Conservation (phyloP, 1,139 yeast species). For the Candida pseudoviswanathii region DNA sequence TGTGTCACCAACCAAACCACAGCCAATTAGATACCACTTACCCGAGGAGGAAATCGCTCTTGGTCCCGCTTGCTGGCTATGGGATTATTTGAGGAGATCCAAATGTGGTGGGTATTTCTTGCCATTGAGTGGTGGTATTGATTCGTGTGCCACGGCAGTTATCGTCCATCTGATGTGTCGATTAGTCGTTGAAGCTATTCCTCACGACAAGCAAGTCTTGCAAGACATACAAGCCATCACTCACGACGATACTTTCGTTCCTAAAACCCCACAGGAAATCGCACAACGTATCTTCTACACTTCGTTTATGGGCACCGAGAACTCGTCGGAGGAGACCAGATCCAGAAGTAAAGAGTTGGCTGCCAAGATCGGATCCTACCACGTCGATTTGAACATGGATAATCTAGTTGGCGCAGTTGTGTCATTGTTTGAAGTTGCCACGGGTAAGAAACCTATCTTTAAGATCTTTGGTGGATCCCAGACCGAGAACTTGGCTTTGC, state of each 20-base stretch:
- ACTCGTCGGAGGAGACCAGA: constrained; percentile 87
- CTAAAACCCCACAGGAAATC: constrained; percentile 73
- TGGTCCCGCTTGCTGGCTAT: constrained; percentile 99
- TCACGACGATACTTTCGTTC: constrained; percentile 58
- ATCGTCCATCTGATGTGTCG: constrained; percentile 95
- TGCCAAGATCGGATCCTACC: constrained; percentile 79
- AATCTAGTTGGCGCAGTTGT: constrained; percentile 73
- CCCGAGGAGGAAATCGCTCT: constrained; percentile 97
- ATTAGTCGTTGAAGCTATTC: constrained; percentile 67
- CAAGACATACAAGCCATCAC: constrained; percentile 71
- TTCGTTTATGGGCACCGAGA: constrained; percentile 92
- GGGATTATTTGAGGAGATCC: constrained; percentile 95
- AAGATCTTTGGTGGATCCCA: constrained; percentile 92
- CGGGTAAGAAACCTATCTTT: constrained; percentile 86
- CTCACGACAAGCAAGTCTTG: constrained; percentile 62
- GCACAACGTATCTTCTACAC: constrained; percentile 81
- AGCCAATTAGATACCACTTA: constrained; percentile 60
- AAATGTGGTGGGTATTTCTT: constrained; percentile 88
- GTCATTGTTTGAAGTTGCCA: constrained; percentile 78
- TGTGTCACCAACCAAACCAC: constrained; percentile 60
- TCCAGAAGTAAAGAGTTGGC: constrained; percentile 81
- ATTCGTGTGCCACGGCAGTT: constrained; percentile 95
- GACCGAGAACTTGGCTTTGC: constrained; percentile 89
- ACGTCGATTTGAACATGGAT: constrained; percentile 91
- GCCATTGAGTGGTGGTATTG: constrained; percentile 96